These are phyloP conservation scores for Lichina pygmaea DNA, from an alignment of 495 filamentous ascomycete species.

Conservation along the genomic window DNA sequence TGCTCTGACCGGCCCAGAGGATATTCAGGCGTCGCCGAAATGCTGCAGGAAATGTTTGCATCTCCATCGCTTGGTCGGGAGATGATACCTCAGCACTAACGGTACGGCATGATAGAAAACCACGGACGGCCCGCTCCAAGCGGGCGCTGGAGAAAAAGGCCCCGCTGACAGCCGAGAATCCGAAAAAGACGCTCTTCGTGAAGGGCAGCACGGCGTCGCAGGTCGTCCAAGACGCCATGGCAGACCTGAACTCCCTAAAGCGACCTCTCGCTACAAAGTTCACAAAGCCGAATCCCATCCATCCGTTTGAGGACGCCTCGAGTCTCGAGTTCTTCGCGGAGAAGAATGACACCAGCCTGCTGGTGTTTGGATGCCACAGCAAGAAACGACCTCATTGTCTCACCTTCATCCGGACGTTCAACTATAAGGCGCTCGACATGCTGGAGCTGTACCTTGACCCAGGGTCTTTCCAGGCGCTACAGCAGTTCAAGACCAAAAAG, in stretches of 20 bases:
- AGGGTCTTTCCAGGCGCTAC: constrained; percentile 32
- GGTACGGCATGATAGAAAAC: constrained; percentile 16
- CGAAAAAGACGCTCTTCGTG: constrained; percentile 66
- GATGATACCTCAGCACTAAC: too few species aligned
- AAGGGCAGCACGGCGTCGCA: constrained; percentile 58
- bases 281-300: constrained; percentile 81
- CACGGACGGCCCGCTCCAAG: constrained; percentile 80
- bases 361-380: constrained; percentile 53
- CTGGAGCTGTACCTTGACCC: constrained; percentile 58
- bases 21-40: not conserved
- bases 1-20: too few species aligned
- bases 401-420: constrained; percentile 60
- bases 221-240: constrained; percentile 49
- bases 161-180: constrained; percentile 68
- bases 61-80: not conserved
- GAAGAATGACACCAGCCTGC: constrained; percentile 74
- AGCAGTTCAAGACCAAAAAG: constrained; percentile 61
- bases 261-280: constrained; percentile 60
- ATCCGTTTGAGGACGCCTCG: constrained; percentile 74
- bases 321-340: constrained; percentile 77
- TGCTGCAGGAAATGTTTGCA: constrained; percentile 1
- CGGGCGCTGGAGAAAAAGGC: constrained; percentile 72
- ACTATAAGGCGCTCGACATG: constrained; percentile 75
- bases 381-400: constrained; percentile 88
- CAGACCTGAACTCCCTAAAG: constrained; percentile 58